A percentile compares a stretch with the other conserved stretches of the same genome.
Conservation (phyloP, 495 filamentous ascomycete species). For the Penicillium salamii region DNA sequence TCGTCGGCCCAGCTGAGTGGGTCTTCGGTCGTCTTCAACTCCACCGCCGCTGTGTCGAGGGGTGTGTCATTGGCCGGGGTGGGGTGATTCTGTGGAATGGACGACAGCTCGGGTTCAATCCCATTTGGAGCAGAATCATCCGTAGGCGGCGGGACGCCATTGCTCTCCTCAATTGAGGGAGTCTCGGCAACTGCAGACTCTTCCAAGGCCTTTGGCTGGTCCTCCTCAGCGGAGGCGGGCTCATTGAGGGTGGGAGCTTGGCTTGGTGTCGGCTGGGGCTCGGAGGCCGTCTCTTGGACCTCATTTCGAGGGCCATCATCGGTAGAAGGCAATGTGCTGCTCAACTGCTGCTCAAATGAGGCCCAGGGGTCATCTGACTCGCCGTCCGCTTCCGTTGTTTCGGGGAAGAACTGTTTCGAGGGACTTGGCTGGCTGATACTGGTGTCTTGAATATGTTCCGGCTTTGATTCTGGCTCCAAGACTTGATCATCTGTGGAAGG, state of each 20-base stretch:
- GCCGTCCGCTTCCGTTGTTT: neutral
- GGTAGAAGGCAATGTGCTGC: neutral
- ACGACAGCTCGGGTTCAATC: neutral
- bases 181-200: too few relatives aligned
- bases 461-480: neutral
- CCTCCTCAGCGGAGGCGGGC: too few relatives aligned
- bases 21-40: conserved; percentile 18
- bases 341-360: neutral
- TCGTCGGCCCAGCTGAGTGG: conserved; percentile 29
- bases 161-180: too few relatives aligned
- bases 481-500: neutral
- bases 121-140: neutral
- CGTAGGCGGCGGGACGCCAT: too few relatives aligned
- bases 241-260: too few relatives aligned
- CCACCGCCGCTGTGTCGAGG: neutral
- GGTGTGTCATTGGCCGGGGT: neutral
- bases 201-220: too few relatives aligned
- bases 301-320: neutral
- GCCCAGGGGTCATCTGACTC: neutral
- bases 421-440: neutral
- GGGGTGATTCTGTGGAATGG: neutral
- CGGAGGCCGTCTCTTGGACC: neutral
- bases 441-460: neutral
- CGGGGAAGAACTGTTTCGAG: neutral
- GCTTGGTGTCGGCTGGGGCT: neutral